These are phyloP conservation scores for Haplosporangium gracile DNA, from an alignment of 192 early-diverging fungal genomes.

Conservation along the genomic window DNA sequence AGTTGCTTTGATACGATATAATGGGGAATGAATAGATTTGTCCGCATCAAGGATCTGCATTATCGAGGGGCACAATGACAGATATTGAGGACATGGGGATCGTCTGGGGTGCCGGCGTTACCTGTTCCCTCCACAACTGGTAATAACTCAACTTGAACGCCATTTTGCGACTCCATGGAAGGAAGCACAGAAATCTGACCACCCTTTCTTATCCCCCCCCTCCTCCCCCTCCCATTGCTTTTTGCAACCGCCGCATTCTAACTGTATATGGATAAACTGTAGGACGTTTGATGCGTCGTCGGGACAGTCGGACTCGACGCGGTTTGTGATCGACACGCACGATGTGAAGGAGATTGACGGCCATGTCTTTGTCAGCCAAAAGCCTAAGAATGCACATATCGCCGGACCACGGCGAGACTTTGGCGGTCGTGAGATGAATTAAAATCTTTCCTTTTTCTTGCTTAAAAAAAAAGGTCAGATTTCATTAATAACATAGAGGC, in stretches of 20 bases:
- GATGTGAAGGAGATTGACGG: conserved; percentile 54
- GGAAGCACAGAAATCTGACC: neutral
- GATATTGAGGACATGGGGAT: conserved; percentile 57
- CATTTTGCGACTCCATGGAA: no score
- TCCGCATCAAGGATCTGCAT: conserved; percentile 50
- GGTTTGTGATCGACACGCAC: conserved; percentile 51
- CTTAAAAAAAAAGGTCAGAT: neutral
- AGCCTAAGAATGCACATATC: conserved; percentile 33
- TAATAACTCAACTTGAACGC: neutral
- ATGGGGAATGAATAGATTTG: conserved; percentile 24
- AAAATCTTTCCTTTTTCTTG: neutral
- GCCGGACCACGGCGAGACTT: conserved; percentile 48
- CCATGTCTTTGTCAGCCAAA: conserved; percentile 36
- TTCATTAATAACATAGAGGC: no score
- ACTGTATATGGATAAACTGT: neutral
- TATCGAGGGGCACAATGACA: conserved; percentile 39
- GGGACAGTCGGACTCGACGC: conserved; percentile 46
- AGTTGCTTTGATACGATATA: neutral
- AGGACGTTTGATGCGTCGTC: conserved; percentile 51
- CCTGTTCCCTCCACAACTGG: conserved; percentile 45
- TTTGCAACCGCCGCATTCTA: neutral
- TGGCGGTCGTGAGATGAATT: conserved; percentile 51
- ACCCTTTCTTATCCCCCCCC: neutral
- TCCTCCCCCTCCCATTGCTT: neutral
- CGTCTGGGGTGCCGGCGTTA: conserved; percentile 49